Conservation (phyloP, 257 asterid genomes). For the Solanum dulcamara region DNA sequence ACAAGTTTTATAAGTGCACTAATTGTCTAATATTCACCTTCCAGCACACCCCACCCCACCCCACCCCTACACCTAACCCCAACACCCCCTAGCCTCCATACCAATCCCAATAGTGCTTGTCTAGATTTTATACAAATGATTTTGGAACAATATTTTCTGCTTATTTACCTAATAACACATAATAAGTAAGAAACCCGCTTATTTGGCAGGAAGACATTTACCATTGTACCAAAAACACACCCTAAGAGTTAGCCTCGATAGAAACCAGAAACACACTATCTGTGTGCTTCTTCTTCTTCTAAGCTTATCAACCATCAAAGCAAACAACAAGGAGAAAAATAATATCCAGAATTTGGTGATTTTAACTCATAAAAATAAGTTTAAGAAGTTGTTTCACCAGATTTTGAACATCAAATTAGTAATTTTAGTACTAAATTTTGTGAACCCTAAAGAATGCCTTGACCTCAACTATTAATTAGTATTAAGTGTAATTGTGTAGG, state of each 20-base stretch:
- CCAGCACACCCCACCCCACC: neutral
- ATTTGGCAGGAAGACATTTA: too few relatives aligned
- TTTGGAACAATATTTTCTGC: neutral
- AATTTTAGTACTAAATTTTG: too few relatives aligned
- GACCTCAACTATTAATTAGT: too few relatives aligned
- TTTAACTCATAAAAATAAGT: too few relatives aligned
- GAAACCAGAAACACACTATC: neutral
- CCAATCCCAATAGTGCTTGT: neutral
- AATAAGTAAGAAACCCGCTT: neutral
- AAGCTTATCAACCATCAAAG: too few relatives aligned
- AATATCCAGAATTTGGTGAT: too few relatives aligned
- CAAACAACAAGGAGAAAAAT: too few relatives aligned
- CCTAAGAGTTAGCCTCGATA: neutral
- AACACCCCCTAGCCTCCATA: neutral
- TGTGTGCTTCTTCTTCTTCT: too few relatives aligned
- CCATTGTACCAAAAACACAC: neutral
- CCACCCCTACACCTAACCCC: neutral
- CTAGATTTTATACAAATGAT: neutral
- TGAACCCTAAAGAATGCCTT: too few relatives aligned
- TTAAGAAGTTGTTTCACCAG: too few relatives aligned
- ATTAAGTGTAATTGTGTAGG: too few relatives aligned
- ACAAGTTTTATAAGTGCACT: neutral
- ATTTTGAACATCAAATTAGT: too few relatives aligned
- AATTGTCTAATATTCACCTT: neutral
- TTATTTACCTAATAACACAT: neutral